Base-by-base conservation (phyloP, 345 rosid genomes). In the Nasturtium officinale region DNA sequence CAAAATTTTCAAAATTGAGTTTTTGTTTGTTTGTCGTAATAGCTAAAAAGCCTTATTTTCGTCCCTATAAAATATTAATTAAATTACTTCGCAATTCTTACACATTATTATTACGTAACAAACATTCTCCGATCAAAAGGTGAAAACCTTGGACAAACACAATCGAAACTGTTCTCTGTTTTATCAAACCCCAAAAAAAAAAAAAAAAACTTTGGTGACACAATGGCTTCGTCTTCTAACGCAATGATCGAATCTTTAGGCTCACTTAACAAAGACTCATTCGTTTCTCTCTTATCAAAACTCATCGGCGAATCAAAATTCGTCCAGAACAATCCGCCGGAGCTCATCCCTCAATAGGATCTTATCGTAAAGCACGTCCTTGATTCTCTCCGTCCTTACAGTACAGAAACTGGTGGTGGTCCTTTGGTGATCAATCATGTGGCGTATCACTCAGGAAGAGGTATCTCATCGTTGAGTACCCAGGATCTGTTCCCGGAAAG, bases 291-390 rank as follows among this genome's bases (percentile, higher is more conserved):
- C 55, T 76, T 95, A 29, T 46, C 79, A 6, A 95, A 90, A 78
- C 74, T 91, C 46, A 91, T 95, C 25, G 96, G 92, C 18, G 99
- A 95, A 74, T 84, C 98, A 12, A 86, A 83, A 70, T 55, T 68
- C 71, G 82, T 95, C 29, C 99, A 91, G 59, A 95, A 95, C 86
- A 95, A 95, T 79, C 99, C 98, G 0, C 99, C 99, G 3, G 99
- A 89, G 57, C 78, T 91, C 42, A 87, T 96, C 70, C 99, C 99
- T 1, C 82, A 90, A 58, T 97, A 96, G 82, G 96, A 90, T 78
- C 84, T 86, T 65, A 83, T 92, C 71, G 96, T 86, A 20, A 90
- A 78, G 10, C 99, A 92, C 70, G 88, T 90, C 3, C 78, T 87
- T 16, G 85, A 89, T 46, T 79, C 84, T 60, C 99, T 96, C 78